Conservation (phyloP, 2,329 filamentous ascomycete species). For the Coniosporium tulheliwenetii region DNA sequence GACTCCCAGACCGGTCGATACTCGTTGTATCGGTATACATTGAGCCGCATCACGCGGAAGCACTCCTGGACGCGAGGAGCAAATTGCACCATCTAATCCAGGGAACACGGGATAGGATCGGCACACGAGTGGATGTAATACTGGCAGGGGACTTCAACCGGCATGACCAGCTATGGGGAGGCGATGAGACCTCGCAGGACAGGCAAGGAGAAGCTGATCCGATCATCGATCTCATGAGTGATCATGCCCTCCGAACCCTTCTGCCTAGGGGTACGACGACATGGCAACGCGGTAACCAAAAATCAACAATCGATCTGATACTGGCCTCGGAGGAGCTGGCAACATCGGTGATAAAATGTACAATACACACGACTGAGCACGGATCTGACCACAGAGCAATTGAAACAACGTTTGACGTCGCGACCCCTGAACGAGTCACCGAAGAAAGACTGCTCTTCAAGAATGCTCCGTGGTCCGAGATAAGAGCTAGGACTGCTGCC, state of each 20-base stretch:
- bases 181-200: conserved; percentile 12
- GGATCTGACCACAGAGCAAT: not conserved
- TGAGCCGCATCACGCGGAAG: not conserved
- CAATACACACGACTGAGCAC: not conserved
- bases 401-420: not conserved
- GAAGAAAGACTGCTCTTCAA: not conserved
- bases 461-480: not conserved
- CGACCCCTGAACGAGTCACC: not conserved
- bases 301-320: not conserved
- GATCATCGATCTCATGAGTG: conserved; percentile 21
- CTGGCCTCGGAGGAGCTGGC: not conserved
- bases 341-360: not conserved
- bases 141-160: conserved; percentile 3
- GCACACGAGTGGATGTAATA: not conserved
- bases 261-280: conserved; percentile 14
- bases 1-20: not conserved
- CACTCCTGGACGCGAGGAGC: no score
- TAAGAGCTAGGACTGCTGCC: not conserved
- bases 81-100: no score
- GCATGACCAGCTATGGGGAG: conserved; percentile 12
- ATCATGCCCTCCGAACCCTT: conserved; percentile 16
- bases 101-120: no score
- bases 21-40: not conserved
- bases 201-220: conserved; percentile 20
- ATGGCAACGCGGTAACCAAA: not conserved